These are phyloP conservation scores for Fomitopsis pulvina DNA, from an alignment of 768 basidiomycete genomes.

Conservation along the genomic window DNA sequence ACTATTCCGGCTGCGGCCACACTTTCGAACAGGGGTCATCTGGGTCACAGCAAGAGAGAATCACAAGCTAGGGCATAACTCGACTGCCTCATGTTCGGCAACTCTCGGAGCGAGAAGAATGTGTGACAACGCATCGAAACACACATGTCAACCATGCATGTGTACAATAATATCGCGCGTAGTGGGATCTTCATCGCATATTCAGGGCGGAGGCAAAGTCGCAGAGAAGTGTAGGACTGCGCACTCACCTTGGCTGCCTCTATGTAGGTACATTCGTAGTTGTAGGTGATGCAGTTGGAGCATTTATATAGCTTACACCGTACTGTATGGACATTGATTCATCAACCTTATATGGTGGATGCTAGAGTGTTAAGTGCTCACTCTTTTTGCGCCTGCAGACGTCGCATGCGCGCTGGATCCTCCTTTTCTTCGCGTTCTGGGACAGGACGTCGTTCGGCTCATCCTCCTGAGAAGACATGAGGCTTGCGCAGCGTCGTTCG, in stretches of 20 bases:
- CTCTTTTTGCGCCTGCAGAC: conserved; percentile 82
- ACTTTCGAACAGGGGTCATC: no score
- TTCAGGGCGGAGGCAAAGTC: background rate
- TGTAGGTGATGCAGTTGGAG: conserved; percentile 54
- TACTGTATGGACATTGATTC: conserved; percentile 35
- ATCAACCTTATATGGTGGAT: conserved; percentile 7
- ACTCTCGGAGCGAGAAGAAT: no score
- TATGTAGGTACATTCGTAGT: conserved; percentile 58
- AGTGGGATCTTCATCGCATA: no score
- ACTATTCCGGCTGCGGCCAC: no score
- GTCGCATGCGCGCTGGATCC: conserved; percentile 77
- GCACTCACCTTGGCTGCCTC: conserved; percentile 57
- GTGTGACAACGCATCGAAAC: no score
- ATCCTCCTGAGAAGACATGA: conserved; percentile 64
- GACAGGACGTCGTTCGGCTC: conserved; percentile 43
- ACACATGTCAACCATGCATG: no score
- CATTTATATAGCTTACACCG: conserved; percentile 53
- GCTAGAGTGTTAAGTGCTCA: conserved; percentile 24
- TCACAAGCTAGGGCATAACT: no score
- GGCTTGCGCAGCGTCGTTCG: background rate
- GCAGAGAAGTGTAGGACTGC: background rate
- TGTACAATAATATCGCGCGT: no score
- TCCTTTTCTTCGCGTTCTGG: conserved; percentile 52
- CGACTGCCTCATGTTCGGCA: no score
- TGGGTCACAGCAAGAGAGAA: no score